Percentiles rank a stretch among this genome's conserved stretches.
phyloP scores from a whole-genome alignment of 2,329 filamentous ascomycete genomes.

The Cordyceps pruinosa region DNA sequence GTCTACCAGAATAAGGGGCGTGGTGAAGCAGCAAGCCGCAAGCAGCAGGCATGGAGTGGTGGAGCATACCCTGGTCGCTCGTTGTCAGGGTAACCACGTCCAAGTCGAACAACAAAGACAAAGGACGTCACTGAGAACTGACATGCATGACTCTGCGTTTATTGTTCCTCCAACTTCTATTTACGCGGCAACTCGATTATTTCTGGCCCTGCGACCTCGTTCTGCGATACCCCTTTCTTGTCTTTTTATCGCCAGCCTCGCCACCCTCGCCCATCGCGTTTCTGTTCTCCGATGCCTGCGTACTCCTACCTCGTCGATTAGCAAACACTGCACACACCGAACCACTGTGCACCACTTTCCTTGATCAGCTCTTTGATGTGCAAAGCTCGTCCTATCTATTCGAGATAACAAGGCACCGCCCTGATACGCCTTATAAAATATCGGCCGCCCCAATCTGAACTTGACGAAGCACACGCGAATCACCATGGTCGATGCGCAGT shows the following conservation, averaged over 20 bases:
- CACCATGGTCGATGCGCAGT: constrained; percentile 23
- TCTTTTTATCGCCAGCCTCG: not conserved
- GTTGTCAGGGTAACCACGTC: constrained; percentile 4
- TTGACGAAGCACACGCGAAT: not conserved
- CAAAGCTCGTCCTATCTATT: not conserved
- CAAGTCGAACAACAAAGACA: constrained; percentile 11
- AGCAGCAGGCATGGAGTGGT: not conserved
- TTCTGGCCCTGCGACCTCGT: not conserved
- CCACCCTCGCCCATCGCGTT: not conserved
- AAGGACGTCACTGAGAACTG: constrained; percentile 9
- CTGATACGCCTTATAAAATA: not conserved
- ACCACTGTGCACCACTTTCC: not conserved
- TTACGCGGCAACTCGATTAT: not conserved
- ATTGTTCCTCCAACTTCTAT: not conserved
- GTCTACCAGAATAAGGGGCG: no score
- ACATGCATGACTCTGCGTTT: not conserved
- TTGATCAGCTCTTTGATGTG: not conserved
- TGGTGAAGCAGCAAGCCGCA: no score
- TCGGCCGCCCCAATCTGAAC: not conserved
- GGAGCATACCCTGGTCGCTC: not conserved
- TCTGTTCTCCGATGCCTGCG: not conserved
- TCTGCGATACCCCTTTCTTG: not conserved
- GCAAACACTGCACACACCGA: constrained; percentile 4
- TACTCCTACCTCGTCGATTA: not conserved
- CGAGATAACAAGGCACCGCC: not conserved